Base-by-base conservation (phyloP, 768 basidiomycete species). In the Fomitopsis serialis region DNA sequence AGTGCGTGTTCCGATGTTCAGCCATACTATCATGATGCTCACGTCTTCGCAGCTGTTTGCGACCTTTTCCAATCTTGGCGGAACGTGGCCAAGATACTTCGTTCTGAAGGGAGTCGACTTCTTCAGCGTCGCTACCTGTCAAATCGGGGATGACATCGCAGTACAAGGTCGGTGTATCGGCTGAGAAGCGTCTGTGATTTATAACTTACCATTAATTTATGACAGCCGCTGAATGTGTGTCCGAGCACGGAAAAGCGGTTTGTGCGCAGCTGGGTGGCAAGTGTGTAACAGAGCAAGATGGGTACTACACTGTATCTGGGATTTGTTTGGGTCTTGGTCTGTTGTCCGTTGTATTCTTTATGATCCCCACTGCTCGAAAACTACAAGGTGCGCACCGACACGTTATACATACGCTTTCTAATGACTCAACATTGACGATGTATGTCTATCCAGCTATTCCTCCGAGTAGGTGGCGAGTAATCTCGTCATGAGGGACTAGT, bases 61-160 rank as follows among this genome's bases (percentile, higher is more conserved):
- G 68, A 99, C 97, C 15, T 92, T 97, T 61, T 82, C 87, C 17
- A 99, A 99, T 67, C 80, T 99, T 60, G 97, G 97, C 42, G 97
- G 97, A 21, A 99, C 97, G 3, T 98, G 97, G 96, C 97, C 97
- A 7, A 86, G 89, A 61, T 97, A 84, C 73, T 95, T 98, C 62
- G 86, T 99, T 37, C 77, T 99, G n/a, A 92, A 93, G 74, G 93
- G 90, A 79, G 92, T 98, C 56, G 97, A 99, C 69, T 69, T 81
- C 32, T 89, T 98, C 63, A 92, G 82, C 45, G 79, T 84, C 34
- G 93, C 95, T 5, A 88, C 82, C 4, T 99, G 96, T 64, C 74
- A 83, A 55, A 81, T 93, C 51, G 76, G 78, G 42, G 71, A 80
- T 36, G 74, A 79, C 42, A 64, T 87, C 13, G 66, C 73, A 48